Base-by-base conservation (phyloP, 2,329 filamentous ascomycete genomes). In the Aspergillus glaucus region DNA sequence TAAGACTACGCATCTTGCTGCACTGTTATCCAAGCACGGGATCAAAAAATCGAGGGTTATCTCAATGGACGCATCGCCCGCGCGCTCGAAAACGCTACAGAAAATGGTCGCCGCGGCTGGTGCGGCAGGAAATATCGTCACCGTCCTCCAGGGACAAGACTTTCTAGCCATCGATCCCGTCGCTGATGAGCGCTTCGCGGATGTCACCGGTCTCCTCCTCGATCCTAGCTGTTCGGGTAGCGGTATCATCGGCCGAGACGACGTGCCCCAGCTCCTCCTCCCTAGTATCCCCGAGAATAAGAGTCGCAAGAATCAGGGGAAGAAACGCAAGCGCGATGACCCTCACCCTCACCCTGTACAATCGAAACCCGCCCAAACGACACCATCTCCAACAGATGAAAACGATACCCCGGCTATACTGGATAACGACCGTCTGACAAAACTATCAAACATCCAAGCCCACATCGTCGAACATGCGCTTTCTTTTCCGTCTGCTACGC, bases 151-250 rank as follows among this genome's bases (percentile, higher is more conserved):
- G 1, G 85, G 84, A 0, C 82, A 88, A 59, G 91, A 98, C 65
- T 97, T 97, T 59, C 70, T 95, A 12, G 84, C 82, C 46, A 78
- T 88, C 4, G 79, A 92, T 50, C 88, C 90, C 0, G 17, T 10
- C 7, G 56, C 69, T 1, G 77, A 80, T 1, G 67, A 75, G 2
- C 75, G 79, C 43, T 92, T 85, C 60, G 70, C 71, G 43, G 73
- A 81, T n/a, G 88, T 96, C n/a, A 81, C 83, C 0, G 86, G 86
- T 6, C 74, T 98, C 37, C 76, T 98, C 0, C 78, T 98, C 2
- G 93, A 98, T 64, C 93, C 93, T 0, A 95, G 89, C 64, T 98
- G 93, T 65, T 96, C 91, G 1, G 93, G 93, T 0, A 96, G 89
- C 63, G 93, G 93, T 1, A 98, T 98, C 48, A 82, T 96, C 21